A percentile compares a stretch with the other conserved stretches of the same genome.
Evolutionary conservation across 2,329 filamentous ascomycete genomes (phyloP).

Genomic region (Aspergillus alliaceus): DNA sequence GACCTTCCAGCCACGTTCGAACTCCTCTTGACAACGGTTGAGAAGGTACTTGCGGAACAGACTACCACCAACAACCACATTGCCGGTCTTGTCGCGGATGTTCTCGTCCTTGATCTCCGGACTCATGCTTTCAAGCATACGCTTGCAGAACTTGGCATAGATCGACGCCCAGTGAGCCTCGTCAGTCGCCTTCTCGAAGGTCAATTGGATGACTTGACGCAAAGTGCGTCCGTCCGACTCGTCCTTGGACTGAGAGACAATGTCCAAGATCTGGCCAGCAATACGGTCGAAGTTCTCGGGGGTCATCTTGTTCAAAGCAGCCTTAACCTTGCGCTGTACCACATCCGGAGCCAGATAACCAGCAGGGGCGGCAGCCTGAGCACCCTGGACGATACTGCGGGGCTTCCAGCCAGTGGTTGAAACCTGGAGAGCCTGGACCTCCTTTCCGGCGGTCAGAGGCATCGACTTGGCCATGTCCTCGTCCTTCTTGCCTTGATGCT

Average conservation of each 20-base stretch:
- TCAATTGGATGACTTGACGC: conserved; percentile 96
- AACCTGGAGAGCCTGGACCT: conserved; percentile 75
- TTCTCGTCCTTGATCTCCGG: conserved; percentile 92
- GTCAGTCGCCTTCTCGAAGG: conserved; percentile 98
- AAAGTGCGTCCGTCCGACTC: conserved; percentile 92
- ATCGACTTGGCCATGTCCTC: conserved; percentile 78
- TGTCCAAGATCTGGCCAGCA: conserved; percentile 85
- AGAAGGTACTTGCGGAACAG: conserved; percentile 98
- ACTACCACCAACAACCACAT: conserved; percentile 86
- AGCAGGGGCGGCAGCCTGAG: conserved; percentile 40
- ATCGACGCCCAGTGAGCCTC: conserved; percentile 98
- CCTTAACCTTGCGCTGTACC: conserved; percentile 99
- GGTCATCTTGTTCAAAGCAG: conserved; percentile 98
- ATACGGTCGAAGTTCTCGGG: conserved; percentile 98
- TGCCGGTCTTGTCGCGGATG: conserved; percentile 85
- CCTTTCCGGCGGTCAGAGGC: conserved; percentile 82
- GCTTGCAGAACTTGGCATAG: conserved; percentile 98
- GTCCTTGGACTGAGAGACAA: conserved; percentile 92
- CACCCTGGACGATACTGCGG: conserved; percentile 60
- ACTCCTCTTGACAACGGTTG: conserved; percentile 98
- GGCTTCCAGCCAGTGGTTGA: conserved; percentile 88
- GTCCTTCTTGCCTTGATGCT: conserved; percentile 56
- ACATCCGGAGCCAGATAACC: conserved; percentile 79
- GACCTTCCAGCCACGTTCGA: conserved; percentile 94
- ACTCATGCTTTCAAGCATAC: conserved; percentile 95